A percentile compares a stretch with the other conserved stretches of the same genome.
Conservation (phyloP, 306 rosid genomes). For the Fagus crenata region DNA sequence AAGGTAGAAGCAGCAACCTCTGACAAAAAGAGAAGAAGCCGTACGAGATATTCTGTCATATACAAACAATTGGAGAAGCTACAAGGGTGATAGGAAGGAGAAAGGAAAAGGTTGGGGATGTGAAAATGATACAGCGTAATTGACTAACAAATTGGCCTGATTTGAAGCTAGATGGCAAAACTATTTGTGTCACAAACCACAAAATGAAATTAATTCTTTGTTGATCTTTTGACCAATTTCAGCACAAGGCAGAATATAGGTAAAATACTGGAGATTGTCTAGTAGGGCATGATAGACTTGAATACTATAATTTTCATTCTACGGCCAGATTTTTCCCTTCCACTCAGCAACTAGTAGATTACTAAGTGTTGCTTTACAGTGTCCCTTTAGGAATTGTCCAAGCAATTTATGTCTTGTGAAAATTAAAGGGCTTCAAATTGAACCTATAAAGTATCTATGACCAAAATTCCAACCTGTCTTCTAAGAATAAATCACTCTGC, state of each 20-base stretch:
- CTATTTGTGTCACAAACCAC: not conserved
- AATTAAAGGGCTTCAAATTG: not conserved
- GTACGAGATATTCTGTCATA: not conserved
- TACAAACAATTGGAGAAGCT: not conserved
- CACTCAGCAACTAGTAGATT: not conserved
- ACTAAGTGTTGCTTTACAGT: not conserved
- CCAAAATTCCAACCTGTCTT: not conserved
- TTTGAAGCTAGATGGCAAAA: not conserved
- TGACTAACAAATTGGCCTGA: not conserved
- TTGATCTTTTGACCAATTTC: not conserved
- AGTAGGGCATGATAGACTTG: not conserved
- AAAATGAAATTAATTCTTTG: not conserved
- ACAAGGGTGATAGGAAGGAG: not conserved
- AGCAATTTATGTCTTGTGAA: not conserved
- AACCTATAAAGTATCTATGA: not conserved
- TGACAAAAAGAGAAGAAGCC: not conserved
- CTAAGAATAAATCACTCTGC: not conserved
- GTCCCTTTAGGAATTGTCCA: not conserved
- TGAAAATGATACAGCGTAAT: not conserved
- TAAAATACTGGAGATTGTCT: not conserved
- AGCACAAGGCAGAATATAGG: not conserved
- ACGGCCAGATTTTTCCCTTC: not conserved
- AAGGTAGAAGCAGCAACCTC: not conserved
- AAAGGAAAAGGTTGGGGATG: not conserved
- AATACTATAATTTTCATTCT: not conserved